These are phyloP conservation scores for Lactifluus volemus DNA, from an alignment of 768 basidiomycete genomes.

Conservation along the genomic window DNA sequence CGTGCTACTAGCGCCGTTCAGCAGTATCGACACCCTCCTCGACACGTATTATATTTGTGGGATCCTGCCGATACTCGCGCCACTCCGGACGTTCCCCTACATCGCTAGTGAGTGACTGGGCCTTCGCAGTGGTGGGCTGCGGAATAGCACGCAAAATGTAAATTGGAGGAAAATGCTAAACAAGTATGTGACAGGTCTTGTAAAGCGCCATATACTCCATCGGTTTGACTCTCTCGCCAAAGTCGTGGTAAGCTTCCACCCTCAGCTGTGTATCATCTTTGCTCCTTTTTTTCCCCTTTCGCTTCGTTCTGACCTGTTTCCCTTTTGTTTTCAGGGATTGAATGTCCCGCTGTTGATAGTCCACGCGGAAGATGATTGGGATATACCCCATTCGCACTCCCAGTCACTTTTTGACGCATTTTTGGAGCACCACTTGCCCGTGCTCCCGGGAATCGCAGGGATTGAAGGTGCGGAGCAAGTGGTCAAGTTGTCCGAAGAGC, in stretches of 20 bases:
- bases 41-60: conserved; percentile 62
- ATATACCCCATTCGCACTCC: conserved; percentile 67
- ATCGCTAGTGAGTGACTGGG: conserved; percentile 45
- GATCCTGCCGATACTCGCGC: conserved; percentile 61
- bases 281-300: no score
- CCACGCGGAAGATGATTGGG: conserved; percentile 67
- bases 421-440: conserved; percentile 46
- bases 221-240: conserved; percentile 55
- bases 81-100: conserved; percentile 54
- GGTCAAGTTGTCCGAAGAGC: conserved; percentile 30
- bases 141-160: not conserved
- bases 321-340: conserved; percentile 39
- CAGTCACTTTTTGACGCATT: conserved; percentile 58
- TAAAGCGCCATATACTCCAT: conserved; percentile 46
- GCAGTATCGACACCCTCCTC: conserved; percentile 36
- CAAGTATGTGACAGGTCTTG: conserved; percentile 32
- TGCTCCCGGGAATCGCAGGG: conserved; percentile 31
- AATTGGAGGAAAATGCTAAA: not conserved
- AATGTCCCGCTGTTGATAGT: conserved; percentile 61
- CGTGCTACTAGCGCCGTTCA: conserved; percentile 35
- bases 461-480: conserved; percentile 37
- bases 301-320: not conserved
- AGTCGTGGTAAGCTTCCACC: conserved; percentile 39
- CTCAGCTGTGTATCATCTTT: not conserved
- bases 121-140: not conserved